These are phyloP conservation scores for Lichtheimia hyalospora DNA, from an alignment of 371 early-diverging fungal species.

Conservation along the genomic window DNA sequence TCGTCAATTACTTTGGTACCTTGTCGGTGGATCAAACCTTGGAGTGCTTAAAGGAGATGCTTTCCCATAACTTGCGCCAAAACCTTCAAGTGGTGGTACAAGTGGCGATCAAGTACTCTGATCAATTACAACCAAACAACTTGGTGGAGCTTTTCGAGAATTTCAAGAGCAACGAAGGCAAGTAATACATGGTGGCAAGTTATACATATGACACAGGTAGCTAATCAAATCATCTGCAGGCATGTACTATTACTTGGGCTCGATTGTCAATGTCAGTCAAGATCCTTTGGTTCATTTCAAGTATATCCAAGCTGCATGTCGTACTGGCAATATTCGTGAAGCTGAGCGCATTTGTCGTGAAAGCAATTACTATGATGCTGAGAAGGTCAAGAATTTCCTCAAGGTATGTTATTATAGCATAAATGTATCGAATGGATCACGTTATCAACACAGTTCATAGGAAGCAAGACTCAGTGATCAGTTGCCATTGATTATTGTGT, in stretches of 20 bases:
- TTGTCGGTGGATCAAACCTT: constrained; percentile 93
- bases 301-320: constrained; percentile 95
- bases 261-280: constrained; percentile 92
- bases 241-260: constrained; percentile 90
- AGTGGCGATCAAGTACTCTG: constrained; percentile 94
- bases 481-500: constrained; percentile 96
- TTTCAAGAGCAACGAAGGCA: constrained; percentile 91
- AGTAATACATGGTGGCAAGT: constrained; percentile 16
- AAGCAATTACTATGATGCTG: constrained; percentile 93
- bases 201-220: not conserved
- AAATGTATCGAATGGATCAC: not conserved
- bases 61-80: constrained; percentile 84
- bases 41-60: constrained; percentile 91
- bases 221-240: constrained; percentile 25
- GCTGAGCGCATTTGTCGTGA: constrained; percentile 97
- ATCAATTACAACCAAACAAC: constrained; percentile 84
- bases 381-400: constrained; percentile 96
- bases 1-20: constrained; percentile 89
- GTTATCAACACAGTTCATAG: constrained; percentile 19
- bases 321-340: constrained; percentile 94
- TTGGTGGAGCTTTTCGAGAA: constrained; percentile 91
- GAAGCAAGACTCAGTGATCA: constrained; percentile 95
- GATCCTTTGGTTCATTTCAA: constrained; percentile 96
- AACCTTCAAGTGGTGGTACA: constrained; percentile 95
- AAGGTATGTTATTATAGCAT: constrained; percentile 48